These are phyloP conservation scores for Mortierella sp. DNA, from an alignment of 371 early-diverging fungal genomes.

Conservation along the genomic window DNA sequence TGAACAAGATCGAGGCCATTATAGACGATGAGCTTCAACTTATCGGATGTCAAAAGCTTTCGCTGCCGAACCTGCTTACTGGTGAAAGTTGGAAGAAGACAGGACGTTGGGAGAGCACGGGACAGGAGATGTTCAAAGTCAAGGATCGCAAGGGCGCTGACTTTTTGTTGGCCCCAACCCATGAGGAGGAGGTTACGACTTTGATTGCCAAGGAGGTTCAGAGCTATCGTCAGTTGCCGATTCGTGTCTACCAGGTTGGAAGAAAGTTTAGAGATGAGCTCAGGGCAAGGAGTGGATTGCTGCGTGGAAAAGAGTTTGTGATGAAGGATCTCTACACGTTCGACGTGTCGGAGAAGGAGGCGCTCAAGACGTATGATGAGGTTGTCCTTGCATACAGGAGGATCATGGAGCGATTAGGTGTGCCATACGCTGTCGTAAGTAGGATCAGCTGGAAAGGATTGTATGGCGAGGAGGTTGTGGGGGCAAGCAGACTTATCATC, in stretches of 20 bases:
- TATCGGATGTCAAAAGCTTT: slow-evolving; percentile 80
- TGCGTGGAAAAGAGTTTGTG: slow-evolving; percentile 90
- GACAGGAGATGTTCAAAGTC: slow-evolving; percentile 82
- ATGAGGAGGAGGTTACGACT: slow-evolving; percentile 91
- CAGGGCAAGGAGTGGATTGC: slow-evolving; percentile 83
- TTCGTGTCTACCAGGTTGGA: slow-evolving; percentile 91
- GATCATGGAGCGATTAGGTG: slow-evolving; percentile 79
- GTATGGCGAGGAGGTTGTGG: no score
- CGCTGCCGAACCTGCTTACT: slow-evolving; percentile 75
- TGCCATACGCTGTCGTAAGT: slow-evolving; percentile 79
- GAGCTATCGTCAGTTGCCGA: slow-evolving; percentile 80
- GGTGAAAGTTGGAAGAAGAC: slow-evolving; percentile 82
- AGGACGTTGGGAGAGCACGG: slow-evolving; percentile 80
- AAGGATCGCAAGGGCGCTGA: slow-evolving; percentile 82
- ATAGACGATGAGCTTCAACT: slow-evolving; percentile 84
- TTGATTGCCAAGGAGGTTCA: slow-evolving; percentile 75
- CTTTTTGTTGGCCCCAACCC: slow-evolving; percentile 86
- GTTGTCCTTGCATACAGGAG: slow-evolving; percentile 77
- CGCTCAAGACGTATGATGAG: slow-evolving; percentile 76
- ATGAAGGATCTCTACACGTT: slow-evolving; percentile 97
- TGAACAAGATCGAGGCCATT: slow-evolving; percentile 79
- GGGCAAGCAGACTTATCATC: no score
- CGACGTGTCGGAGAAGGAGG: slow-evolving; percentile 75
- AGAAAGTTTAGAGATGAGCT: slow-evolving; percentile 89
- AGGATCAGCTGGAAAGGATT: not conserved